A percentile compares a stretch with the other conserved stretches of the same genome.
These are phyloP conservation scores for Articulospora tetracladia DNA, from an alignment of 495 filamentous ascomycete species.

Conservation along the genomic window DNA sequence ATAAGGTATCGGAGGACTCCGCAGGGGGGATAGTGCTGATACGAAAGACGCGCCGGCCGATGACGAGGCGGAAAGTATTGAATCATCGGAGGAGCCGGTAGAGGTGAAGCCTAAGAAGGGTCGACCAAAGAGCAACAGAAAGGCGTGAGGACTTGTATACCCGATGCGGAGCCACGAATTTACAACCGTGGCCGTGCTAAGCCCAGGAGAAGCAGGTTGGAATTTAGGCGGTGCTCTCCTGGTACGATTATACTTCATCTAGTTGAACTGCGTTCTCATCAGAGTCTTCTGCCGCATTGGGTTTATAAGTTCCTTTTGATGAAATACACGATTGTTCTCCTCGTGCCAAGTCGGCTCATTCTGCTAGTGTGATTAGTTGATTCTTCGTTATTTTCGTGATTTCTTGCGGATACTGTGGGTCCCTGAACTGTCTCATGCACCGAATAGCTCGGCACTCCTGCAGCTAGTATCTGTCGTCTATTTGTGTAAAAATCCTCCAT, in stretches of 20 bases:
- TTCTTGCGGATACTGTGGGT: background rate
- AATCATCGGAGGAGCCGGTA: constrained; percentile 14
- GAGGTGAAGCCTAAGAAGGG: constrained; percentile 21
- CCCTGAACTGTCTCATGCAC: background rate
- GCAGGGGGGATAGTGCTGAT: constrained; percentile 1
- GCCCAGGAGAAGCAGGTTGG: too few relatives aligned
- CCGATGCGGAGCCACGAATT: too few relatives aligned
- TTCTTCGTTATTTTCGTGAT: background rate
- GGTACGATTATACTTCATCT: background rate
- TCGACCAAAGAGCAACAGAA: constrained; percentile 17
- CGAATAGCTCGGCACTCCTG: background rate
- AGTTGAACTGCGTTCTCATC: background rate
- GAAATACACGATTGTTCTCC: background rate
- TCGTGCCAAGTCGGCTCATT: background rate
- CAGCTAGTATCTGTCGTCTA: too few relatives aligned
- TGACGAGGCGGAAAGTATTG: constrained; percentile 8
- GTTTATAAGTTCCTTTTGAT: background rate
- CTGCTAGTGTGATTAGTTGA: background rate
- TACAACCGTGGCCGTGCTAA: background rate
- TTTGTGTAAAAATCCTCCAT: too few relatives aligned
- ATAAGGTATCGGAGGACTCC: background rate
- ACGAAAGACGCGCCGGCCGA: constrained; percentile 4
- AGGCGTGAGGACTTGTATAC: constrained; percentile 1
- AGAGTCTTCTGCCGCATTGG: background rate
- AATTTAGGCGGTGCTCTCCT: background rate